Evolutionary conservation across 805 yeast genomes (phyloP), one percentile per base, ranked within the genome.

Genomic region (Cyberlindnera subsufficiens): DNA sequence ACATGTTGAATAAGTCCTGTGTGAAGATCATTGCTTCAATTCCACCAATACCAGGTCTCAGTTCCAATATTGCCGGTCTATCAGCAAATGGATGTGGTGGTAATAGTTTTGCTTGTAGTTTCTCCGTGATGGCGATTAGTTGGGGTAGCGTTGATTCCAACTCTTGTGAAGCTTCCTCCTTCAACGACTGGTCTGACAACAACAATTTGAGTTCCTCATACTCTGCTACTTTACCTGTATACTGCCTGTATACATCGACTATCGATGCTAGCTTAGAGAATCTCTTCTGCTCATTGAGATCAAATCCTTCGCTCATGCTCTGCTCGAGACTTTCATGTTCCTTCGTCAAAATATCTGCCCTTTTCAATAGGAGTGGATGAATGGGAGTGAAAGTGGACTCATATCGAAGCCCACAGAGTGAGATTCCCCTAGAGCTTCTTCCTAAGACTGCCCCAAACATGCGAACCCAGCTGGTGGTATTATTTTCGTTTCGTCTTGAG

Each of bases 21-120:
- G 98, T 78, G 62, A 93, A 93, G 13, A 93, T 74, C 59, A 82
- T 80, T 0, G 99, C 96, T 58, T 93, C 99, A 6, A 81, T 77
- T 3, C 99, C 99, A 14, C 99, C 99, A 2, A 91, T 88, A 7
- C 99, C 99, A 0, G 98, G 97, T 44, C 97, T 72, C 13, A 93
- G 64, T 60, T 93, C 99, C 16, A 93, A 50, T 3, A 93, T 67
- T 37, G 96, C 82, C 0, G 93, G 79, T 47, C 77, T 78, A 37
- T 86, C 93, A 3, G 82, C 75, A 60, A 84, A 86, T 36, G 79
- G 81, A 50, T 84, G 82, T 3, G 86, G 78, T 2, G 97, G 96
- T 18, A 91, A 63, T 5, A 93, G 66, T 34, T 73, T 70, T 6
- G 71, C 56, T 45, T 82, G 78, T n/a, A 86, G 64, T 29, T 65